phyloP scores from a whole-genome alignment of 2,329 filamentous ascomycete species.

The Septoria linicola region DNA sequence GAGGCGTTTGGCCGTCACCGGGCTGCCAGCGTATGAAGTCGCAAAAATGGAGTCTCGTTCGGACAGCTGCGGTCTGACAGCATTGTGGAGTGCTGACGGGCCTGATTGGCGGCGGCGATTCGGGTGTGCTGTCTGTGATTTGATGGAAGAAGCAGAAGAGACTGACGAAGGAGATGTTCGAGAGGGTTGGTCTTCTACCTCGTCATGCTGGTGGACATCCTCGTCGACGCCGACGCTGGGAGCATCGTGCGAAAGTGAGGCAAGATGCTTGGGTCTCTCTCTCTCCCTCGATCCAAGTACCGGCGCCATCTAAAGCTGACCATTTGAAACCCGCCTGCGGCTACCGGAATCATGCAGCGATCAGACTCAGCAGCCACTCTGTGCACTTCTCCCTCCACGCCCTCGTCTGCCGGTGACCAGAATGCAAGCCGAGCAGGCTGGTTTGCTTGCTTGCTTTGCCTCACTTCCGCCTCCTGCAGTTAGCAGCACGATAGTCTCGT shows the following conservation, averaged over 20 bases:
- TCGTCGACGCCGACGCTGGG: conserved; percentile 7
- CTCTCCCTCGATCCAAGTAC: conserved; percentile 8
- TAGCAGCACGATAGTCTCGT: background rate
- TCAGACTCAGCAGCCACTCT: background rate
- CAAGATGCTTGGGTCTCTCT: conserved; percentile 4
- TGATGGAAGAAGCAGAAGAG: conserved; percentile 1
- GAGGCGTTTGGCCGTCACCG: conserved; percentile 37
- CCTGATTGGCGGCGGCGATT: conserved; percentile 11
- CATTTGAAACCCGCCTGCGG: conserved; percentile 12
- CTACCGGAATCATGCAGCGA: conserved; percentile 2
- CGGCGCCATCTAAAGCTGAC: conserved; percentile 11
- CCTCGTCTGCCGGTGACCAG: background rate
- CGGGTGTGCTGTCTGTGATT: background rate
- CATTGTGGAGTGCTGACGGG: conserved; percentile 30
- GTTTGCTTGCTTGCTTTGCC: too few species aligned
- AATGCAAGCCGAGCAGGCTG: too few species aligned
- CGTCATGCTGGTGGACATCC: background rate
- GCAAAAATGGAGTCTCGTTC: conserved; percentile 65
- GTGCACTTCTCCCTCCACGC: background rate
- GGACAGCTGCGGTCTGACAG: conserved; percentile 54
- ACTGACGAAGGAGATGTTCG: background rate
- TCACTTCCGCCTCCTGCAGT: conserved; percentile 1
- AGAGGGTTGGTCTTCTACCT: background rate
- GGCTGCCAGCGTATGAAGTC: conserved; percentile 57
- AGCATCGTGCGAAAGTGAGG: background rate